A percentile compares a stretch with the other conserved stretches of the same genome.
Evolutionary conservation across 768 basidiomycete genomes (phyloP).

Genomic region (Termitomyces titanicus): DNA sequence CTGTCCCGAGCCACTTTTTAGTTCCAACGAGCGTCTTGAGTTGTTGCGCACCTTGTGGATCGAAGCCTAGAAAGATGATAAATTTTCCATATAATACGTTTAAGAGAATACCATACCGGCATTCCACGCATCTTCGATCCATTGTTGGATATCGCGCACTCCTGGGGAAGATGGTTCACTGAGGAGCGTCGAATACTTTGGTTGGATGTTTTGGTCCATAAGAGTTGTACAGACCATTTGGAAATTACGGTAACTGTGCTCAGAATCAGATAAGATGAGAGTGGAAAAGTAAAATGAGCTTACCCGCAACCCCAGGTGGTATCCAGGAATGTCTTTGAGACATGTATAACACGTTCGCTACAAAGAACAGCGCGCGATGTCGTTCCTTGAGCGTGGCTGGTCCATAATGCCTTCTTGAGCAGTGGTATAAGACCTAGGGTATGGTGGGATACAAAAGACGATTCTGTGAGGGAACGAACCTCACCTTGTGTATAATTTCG

Average conservation of each 20-base stretch:
- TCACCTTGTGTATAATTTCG: constrained; percentile 63
- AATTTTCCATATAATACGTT: background rate
- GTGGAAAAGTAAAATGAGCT: background rate
- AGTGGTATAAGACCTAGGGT: constrained; percentile 60
- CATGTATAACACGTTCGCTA: constrained; percentile 56
- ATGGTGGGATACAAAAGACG: background rate
- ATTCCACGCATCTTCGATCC: constrained; percentile 83
- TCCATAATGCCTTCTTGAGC: constrained; percentile 51
- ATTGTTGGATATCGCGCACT: constrained; percentile 68
- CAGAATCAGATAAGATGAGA: background rate
- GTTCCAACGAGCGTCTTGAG: constrained; percentile 55
- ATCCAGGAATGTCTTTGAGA: constrained; percentile 59
- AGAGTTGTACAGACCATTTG: constrained; percentile 73
- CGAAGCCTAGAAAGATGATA: constrained; percentile 50
- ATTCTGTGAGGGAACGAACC: background rate
- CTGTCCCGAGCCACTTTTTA: constrained; percentile 78
- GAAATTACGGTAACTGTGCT: constrained; percentile 73
- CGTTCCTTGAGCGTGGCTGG: constrained; percentile 44
- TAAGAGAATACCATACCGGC: constrained; percentile 37
- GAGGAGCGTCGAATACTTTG: constrained; percentile 58
- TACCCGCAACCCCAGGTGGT: constrained; percentile 71
- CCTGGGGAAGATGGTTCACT: constrained; percentile 59
- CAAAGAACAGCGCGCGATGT: constrained; percentile 63
- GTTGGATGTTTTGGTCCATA: constrained; percentile 61
- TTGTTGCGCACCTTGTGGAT: constrained; percentile 61